Evolutionary conservation across 2,329 filamentous ascomycete genomes (phyloP), one percentile per base, ranked within the genome.

Genomic region (Peltaster fructicola): DNA sequence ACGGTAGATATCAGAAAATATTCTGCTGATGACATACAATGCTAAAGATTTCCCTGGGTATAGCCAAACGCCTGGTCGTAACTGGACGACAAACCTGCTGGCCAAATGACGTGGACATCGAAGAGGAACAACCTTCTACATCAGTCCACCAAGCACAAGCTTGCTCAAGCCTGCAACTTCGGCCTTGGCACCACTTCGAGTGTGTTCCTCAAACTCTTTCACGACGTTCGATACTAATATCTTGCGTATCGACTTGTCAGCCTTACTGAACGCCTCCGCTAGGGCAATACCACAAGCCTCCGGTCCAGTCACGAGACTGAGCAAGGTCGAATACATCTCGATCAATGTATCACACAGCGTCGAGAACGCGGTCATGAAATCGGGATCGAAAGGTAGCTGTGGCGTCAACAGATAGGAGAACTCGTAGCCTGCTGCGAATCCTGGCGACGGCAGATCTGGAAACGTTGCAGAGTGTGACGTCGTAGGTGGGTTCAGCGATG

Each of bases 291-390:
- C 68, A 44, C 79, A 88, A 24, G 77, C 65, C 14, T 74, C 67
- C 1, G 84, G 75, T 3, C 70, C 69, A n/a, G 72, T 64, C 12
- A 95, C 59, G 30, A 98, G 59, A 20, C 61, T 62, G 40, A 90
- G 58, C 14, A 98, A 68, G 27, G 73, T 69, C 17, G 72, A 71
- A 53, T 98, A 98, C 43, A 73, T 80, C 49, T 95, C 88, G 40
- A 93, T 90, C 32, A 98, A 57, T 3, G 91, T 80, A 46, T 98
- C 88, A 55, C 88, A 95, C 5, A 98, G 62, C 8, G 88, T 93
- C 8, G 82, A 76, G 54, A 95, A 95, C 0, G 84, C 93, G 55
- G 90, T 82, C 50, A 85, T 88, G 44, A 92, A 98, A 52, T 98
- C 88, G 0, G 88, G 88, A 36, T 95, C 84, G 45, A 98, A 98